Evolutionary conservation across 345 rosid genomes (phyloP), one percentile per base, ranked within the genome.

Genomic region (Populus euphratica): DNA sequence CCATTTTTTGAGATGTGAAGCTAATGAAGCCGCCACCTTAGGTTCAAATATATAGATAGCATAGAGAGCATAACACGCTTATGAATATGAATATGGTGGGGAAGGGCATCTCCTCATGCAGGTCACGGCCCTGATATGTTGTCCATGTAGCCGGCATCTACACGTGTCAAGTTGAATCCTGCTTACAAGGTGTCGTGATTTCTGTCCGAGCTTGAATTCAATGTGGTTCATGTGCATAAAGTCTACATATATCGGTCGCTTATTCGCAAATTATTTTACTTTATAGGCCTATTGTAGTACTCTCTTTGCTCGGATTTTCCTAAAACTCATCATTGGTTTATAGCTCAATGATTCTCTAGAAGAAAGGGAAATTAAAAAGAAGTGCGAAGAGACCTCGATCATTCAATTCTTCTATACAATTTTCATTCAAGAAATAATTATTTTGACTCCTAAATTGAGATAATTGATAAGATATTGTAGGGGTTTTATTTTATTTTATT

Each of bases 11-110:
- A 52, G 54, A 36, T 77, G 67, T 78, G 77, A 38, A 83, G 78
- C 73, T 80, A 77, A 82, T 75, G 72, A 74, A 88, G 91, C 94
- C 91, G 95, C 92, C 97, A 87, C 81, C 89, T 80, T 80, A 36
- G 83, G 78, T 72, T 85, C 81, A 76, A 73, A 82, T 82, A 87
- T 77, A 77, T 68, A 85, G 33, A 68, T 81, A 78, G 68, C 14
- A 0, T 23, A 2, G 10, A 31, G 27, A 62, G 18, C 29, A n/a
- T 47, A 21, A 6, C 18, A 25, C 8, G 29, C 23, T 47, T 10
- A 21, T 69, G 72, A 39, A 21, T 9, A n/a, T 21, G 5, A 50
- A 33, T 54, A 6, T 1, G 52, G 33, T 21, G 38, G 72, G 78
- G 25, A 6, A 47, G 36, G 33, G 8, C 33, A 59, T 29, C 67